phyloP scores from a whole-genome alignment of 2,329 filamentous ascomycete genomes.

The Lachnellula willkommii region DNA sequence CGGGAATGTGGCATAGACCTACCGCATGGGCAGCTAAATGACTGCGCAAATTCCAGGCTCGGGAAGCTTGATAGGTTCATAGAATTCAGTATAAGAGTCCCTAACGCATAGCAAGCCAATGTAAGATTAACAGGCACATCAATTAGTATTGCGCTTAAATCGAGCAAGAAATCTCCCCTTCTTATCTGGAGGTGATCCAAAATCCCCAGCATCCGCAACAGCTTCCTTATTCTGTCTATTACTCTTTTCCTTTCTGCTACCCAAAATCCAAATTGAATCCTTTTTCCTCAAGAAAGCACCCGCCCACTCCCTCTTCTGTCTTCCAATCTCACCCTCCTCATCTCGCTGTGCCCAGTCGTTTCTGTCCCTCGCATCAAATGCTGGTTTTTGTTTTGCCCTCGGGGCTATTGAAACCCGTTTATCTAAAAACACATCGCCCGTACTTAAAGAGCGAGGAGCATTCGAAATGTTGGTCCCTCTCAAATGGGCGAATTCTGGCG shows the following conservation, averaged over 20 bases:
- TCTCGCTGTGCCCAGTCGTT: conserved; percentile 56
- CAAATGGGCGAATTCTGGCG: conserved; percentile 17
- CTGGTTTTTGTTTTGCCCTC: conserved; percentile 11
- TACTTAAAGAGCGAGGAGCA: conserved; percentile 20
- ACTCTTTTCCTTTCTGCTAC: conserved; percentile 34
- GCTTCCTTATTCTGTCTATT: conserved; percentile 21
- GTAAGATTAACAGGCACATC: conserved; percentile 2
- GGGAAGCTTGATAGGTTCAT: not conserved
- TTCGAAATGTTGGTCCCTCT: conserved; percentile 4
- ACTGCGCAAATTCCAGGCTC: not conserved
- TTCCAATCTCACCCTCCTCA: conserved; percentile 17
- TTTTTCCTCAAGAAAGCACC: conserved; percentile 37
- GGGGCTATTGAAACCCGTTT: conserved; percentile 5
- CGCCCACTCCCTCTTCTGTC: conserved; percentile 18
- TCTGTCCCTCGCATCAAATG: conserved; percentile 17
- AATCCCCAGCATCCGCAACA: conserved; percentile 15
- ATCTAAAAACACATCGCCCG: conserved; percentile 22
- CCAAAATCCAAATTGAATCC: conserved; percentile 47
- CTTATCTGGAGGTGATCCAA: conserved; percentile 12
- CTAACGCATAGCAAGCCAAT: conserved; percentile 1
- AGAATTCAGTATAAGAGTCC: not conserved
- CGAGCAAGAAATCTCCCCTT: conserved; percentile 24
- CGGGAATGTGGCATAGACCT: not conserved
- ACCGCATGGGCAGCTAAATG: not conserved
- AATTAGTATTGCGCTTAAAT: conserved; percentile 27